These are phyloP conservation scores for Ceraceosorus guamensis DNA, from an alignment of 1,284 basidiomycete genomes.

Conservation along the genomic window DNA sequence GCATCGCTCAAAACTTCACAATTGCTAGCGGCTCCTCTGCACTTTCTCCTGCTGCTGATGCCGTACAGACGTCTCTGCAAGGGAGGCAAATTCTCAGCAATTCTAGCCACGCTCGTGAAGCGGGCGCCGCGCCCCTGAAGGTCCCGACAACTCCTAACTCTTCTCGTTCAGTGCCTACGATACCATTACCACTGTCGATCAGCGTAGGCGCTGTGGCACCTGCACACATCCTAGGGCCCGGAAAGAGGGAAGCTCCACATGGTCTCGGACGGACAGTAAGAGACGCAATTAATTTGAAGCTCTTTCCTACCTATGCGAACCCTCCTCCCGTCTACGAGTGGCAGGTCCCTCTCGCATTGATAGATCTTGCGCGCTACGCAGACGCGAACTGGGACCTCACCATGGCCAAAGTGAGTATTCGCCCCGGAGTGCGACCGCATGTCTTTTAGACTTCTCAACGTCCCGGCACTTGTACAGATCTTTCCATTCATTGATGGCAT, in stretches of 20 bases:
- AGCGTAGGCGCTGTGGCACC: conserved; percentile 18
- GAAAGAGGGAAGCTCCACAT: conserved; percentile 36
- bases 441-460: not conserved
- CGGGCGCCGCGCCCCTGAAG: too few relatives aligned
- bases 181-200: conserved; percentile 12
- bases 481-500: conserved; percentile 73
- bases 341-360: conserved; percentile 87
- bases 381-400: conserved; percentile 96
- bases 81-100: too few relatives aligned
- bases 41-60: too few relatives aligned
- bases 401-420: conserved; percentile 63
- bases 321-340: conserved; percentile 82
- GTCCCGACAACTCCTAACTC: too few relatives aligned
- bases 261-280: conserved; percentile 44
- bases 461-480: conserved; percentile 7
- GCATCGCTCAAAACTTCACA: too few relatives aligned
- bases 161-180: too few relatives aligned
- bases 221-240: conserved; percentile 16
- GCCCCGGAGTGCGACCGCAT: not conserved
- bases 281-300: conserved; percentile 59
- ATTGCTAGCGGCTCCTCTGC: too few relatives aligned
- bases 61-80: too few relatives aligned
- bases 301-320: conserved; percentile 93
- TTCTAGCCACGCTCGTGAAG: too few relatives aligned
- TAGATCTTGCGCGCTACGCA: conserved; percentile 69